These are phyloP conservation scores for Quercus lobata DNA, from an alignment of 331 rosid genomes.

Conservation along the genomic window DNA sequence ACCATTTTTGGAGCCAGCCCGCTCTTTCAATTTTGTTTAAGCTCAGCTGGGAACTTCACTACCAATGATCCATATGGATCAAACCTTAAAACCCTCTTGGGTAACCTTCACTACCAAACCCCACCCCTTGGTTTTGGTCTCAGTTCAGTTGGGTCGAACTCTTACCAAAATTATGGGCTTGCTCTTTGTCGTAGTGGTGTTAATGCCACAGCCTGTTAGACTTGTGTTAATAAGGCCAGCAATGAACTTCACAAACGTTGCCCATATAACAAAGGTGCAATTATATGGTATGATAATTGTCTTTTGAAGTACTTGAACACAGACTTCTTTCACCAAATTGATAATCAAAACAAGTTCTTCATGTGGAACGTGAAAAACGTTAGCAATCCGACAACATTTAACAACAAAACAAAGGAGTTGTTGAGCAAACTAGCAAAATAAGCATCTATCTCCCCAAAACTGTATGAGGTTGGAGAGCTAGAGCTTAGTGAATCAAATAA, in stretches of 20 bases:
- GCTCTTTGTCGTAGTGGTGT: no score
- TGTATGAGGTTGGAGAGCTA: neutral
- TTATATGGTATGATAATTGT: neutral
- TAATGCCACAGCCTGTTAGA: no score
- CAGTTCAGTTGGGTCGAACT: no score
- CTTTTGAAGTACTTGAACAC: neutral
- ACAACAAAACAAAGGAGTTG: neutral
- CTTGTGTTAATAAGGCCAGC: no score
- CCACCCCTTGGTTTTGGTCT: no score
- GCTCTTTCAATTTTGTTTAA: slow-evolving; percentile 20
- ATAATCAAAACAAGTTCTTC: neutral
- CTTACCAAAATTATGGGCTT: no score
- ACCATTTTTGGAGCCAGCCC: neutral
- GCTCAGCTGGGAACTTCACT: slow-evolving; percentile 19
- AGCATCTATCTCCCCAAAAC: neutral
- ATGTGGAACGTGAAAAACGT: neutral
- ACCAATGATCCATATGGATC: slow-evolving; percentile 12
- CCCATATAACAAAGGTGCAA: neutral
- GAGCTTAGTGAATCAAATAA: neutral
- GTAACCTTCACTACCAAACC: slow-evolving; percentile 16
- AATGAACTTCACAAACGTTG: neutral
- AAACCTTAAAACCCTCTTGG: slow-evolving; percentile 21
- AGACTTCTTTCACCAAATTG: neutral
- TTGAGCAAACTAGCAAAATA: neutral
- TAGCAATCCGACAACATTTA: neutral